These are phyloP conservation scores for Tephrocybe sp. DNA, from an alignment of 768 basidiomycete species.

Conservation along the genomic window DNA sequence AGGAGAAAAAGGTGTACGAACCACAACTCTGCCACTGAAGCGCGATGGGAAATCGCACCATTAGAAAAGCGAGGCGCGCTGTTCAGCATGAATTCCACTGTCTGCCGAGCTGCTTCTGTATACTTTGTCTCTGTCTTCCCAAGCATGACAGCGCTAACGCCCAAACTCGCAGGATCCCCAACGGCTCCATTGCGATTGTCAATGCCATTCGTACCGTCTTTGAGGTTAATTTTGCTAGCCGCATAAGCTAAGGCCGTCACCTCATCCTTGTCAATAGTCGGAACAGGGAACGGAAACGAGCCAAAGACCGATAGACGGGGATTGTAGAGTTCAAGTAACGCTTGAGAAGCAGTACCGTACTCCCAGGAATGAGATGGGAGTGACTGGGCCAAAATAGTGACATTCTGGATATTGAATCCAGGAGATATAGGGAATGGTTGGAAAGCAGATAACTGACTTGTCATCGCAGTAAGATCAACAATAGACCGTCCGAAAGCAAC, in stretches of 20 bases:
- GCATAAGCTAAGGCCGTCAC: slow-evolving; percentile 37
- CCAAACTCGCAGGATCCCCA: slow-evolving; percentile 47
- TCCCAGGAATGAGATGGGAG: slow-evolving; percentile 49
- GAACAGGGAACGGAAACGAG: slow-evolving; percentile 32
- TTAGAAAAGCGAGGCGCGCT: slow-evolving; percentile 38
- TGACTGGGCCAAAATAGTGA: slow-evolving; percentile 28
- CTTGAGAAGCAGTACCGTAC: slow-evolving; percentile 39
- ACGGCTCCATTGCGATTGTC: slow-evolving; percentile 38
- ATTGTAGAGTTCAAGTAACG: slow-evolving; percentile 41
- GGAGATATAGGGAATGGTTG: slow-evolving; percentile 30
- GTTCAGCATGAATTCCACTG: slow-evolving; percentile 32
- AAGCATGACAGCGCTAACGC: slow-evolving; percentile 42
- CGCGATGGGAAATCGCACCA: slow-evolving; percentile 47
- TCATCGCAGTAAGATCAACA: neutral
- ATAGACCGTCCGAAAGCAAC: neutral
- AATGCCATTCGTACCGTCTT: slow-evolving; percentile 31
- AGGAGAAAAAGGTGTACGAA: slow-evolving; percentile 16
- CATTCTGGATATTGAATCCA: slow-evolving; percentile 35
- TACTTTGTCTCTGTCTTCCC: slow-evolving; percentile 34
- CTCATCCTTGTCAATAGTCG: slow-evolving; percentile 16
- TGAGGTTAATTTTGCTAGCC: slow-evolving; percentile 33
- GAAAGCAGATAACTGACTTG: neutral
- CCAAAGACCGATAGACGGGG: slow-evolving; percentile 40
- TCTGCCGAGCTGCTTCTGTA: slow-evolving; percentile 28
- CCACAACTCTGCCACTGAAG: slow-evolving; percentile 38